Conservation (phyloP, 1,284 basidiomycete species). For the Sporisorium scitamineum region DNA sequence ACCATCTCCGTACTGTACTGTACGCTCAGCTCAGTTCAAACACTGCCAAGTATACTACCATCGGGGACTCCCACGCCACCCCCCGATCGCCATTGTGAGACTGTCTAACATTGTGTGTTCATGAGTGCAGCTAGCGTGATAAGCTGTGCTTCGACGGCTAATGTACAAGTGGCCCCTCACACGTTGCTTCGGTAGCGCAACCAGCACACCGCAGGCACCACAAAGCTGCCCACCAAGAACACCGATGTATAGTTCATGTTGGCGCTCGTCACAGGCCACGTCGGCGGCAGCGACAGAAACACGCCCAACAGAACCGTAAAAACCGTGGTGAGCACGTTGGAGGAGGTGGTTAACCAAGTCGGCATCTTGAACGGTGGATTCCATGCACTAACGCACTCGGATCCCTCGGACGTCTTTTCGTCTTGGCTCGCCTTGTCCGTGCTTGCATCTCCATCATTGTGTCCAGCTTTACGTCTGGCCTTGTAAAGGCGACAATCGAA, state of each 20-base stretch:
- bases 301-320: conserved; percentile 37
- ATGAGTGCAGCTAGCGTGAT: no score
- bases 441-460: neutral
- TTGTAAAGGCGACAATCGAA: conserved; percentile 31
- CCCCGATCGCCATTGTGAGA: neutral
- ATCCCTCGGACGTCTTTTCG: neutral
- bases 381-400: conserved; percentile 12
- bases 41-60: no score
- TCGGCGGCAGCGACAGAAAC: conserved; percentile 31
- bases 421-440: conserved; percentile 5
- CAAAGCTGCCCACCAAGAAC: conserved; percentile 18
- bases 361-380: conserved; percentile 32
- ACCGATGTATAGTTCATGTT: conserved; percentile 41
- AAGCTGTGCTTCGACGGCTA: no score
- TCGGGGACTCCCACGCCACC: neutral
- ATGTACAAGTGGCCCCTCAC: conserved; percentile 25
- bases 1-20: neutral
- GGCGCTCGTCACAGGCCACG: conserved; percentile 31
- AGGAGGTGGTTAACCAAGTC: conserved; percentile 6
- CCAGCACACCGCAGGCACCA: conserved; percentile 19
- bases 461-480: conserved; percentile 6
- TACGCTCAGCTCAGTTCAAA: no score
- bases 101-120: no score
- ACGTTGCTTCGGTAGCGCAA: conserved; percentile 8
- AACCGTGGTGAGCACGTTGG: conserved; percentile 32